Evolutionary conservation across 1,284 basidiomycete species (phyloP).

Genomic region (Afroboletus lepidellus): DNA sequence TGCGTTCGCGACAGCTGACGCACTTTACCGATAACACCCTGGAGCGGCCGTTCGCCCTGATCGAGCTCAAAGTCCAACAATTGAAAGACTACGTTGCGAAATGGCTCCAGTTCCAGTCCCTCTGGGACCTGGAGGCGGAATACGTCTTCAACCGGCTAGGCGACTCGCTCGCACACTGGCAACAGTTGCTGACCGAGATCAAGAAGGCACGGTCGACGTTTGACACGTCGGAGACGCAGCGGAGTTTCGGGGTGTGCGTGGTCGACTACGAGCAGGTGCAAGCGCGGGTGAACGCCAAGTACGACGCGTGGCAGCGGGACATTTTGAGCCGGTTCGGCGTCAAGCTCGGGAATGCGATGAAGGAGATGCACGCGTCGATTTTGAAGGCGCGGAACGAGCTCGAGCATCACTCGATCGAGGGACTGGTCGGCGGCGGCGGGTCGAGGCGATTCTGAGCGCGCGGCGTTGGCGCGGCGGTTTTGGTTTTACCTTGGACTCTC

Average conservation of each 20-base stretch:
- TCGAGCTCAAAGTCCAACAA: constrained; percentile 86
- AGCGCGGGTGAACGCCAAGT: constrained; percentile 95
- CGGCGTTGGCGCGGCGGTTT: no score
- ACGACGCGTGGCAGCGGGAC: constrained; percentile 96
- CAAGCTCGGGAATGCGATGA: constrained; percentile 92
- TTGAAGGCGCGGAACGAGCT: constrained; percentile 92
- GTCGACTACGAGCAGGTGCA: constrained; percentile 99
- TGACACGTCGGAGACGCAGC: constrained; percentile 93
- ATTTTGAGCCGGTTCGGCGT: constrained; percentile 89
- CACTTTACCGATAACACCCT: constrained; percentile 75
- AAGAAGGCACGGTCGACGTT: constrained; percentile 95
- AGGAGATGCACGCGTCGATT: constrained; percentile 92
- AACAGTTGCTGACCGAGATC: constrained; percentile 93
- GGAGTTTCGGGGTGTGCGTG: constrained; percentile 88
- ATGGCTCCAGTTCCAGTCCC: constrained; percentile 98
- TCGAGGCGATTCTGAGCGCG: constrained; percentile 42
- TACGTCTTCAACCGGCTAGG: constrained; percentile 94
- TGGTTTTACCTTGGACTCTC: background rate
- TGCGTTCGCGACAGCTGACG: constrained; percentile 56
- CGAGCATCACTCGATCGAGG: constrained; percentile 77
- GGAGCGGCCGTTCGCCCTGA: constrained; percentile 79
- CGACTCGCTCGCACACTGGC: constrained; percentile 91
- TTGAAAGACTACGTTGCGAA: constrained; percentile 91
- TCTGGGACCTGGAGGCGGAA: constrained; percentile 98
- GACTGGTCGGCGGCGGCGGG: constrained; percentile 49